These are phyloP conservation scores for Pseudogymnoascus sp. DNA, from an alignment of 2,329 filamentous ascomycete genomes.

Conservation along the genomic window DNA sequence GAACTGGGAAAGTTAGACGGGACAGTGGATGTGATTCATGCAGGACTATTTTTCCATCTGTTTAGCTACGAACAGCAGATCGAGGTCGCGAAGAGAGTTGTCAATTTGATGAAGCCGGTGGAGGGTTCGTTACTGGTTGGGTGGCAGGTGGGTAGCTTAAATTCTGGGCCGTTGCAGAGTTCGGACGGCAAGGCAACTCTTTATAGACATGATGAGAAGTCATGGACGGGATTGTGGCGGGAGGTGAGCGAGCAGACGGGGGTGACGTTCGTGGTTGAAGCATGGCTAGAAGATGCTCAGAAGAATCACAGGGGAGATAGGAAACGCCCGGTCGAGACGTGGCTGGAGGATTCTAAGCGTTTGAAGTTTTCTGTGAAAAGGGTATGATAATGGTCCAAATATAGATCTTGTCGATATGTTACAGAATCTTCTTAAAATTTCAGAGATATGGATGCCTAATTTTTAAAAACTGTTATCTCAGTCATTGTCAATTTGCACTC, in stretches of 20 bases:
- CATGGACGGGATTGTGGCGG: neutral
- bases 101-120: constrained; percentile 17
- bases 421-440: neutral
- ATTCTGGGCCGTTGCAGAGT: neutral
- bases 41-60: constrained; percentile 36
- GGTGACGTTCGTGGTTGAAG: neutral
- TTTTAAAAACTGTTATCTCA: neutral
- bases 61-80: constrained; percentile 34
- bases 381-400: neutral
- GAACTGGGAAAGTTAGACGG: constrained; percentile 29
- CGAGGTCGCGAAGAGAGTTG: constrained; percentile 24
- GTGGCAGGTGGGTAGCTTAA: constrained; percentile 28
- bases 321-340: neutral
- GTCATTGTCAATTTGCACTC: neutral
- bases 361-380: neutral
- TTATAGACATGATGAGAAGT: neutral
- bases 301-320: neutral
- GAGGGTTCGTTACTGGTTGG: constrained; percentile 31
- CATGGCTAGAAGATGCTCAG: neutral
- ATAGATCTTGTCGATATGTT: neutral
- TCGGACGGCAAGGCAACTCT: neutral
- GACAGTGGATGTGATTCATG: constrained; percentile 34
- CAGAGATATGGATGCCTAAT: neutral
- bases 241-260: neutral
- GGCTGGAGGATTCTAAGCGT: neutral